Base-by-base conservation (phyloP, 352 stramenopile genomes). In the Phytophthora brassicae region DNA sequence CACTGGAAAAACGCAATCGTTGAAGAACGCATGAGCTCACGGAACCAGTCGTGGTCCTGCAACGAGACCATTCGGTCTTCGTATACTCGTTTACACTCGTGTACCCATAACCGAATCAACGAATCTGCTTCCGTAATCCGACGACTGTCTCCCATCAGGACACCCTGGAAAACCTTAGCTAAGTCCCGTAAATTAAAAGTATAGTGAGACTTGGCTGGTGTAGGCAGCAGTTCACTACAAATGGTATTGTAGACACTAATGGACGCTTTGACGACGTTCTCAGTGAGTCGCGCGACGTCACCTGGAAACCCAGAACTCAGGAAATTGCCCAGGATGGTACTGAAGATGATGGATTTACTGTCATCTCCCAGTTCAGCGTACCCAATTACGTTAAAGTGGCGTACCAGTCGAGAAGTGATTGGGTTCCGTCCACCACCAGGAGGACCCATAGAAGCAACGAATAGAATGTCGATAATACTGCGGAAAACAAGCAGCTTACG, bases 181-280 rank as follows among this genome's bases (percentile, higher is more conserved):
- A 98, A 58, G 67, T 98, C 95, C 6, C 95, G 83, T 44, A 98
- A 64, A 68, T 98, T 98, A 67, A 98, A 98, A 7, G 92, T 97
- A 70, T 98, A 98, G 62, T 98, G 95, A 2, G 89, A 96, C 58
- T 98, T 98, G 16, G 94, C 81, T 0, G 95, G 95, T 3, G 95
- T 98, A 7, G 95, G 95, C n/a, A 97, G 42, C 1, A 98, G 64
- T 49, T 97, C 84, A 3, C 61, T 65, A 35, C 94, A 87, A 46
- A 98, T 97, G 2, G 84, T 96, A 46, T 89, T 93, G 72, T 97
- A 98, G 16, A 98, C 80, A 24, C 86, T 81, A 20, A 97, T 95
- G 2, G 90, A 97, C 13, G 90, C 79, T 5, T 74, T 60, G 0
- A 98, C 92, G 43, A 97, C 68, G 17, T 70, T 82, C 8, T 84